Conservation (phyloP, 1,284 basidiomycete species). For the Ustilago curta region DNA sequence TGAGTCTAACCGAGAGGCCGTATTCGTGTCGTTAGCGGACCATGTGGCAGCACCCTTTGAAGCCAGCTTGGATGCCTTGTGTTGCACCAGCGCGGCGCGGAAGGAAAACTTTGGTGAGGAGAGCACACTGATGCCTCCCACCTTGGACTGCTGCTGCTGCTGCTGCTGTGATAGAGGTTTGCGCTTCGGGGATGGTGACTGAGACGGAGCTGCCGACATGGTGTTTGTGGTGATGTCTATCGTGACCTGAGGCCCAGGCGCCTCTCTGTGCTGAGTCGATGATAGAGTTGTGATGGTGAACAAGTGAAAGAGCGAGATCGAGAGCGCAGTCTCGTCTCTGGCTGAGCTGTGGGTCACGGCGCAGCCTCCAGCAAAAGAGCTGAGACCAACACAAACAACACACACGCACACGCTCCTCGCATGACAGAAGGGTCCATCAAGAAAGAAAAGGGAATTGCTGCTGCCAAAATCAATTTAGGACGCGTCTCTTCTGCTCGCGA, state of each 20-base stretch:
- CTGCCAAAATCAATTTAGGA: background rate
- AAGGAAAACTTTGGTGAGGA: constrained; percentile 48
- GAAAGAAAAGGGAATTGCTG: constrained; percentile 6
- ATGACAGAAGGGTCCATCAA: constrained; percentile 8
- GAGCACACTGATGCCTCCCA: constrained; percentile 14
- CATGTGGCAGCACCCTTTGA: background rate
- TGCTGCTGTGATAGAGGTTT: constrained; percentile 13
- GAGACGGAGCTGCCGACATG: constrained; percentile 27
- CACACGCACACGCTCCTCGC: background rate
- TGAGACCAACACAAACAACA: constrained; percentile 46
- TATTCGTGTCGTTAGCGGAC: background rate
- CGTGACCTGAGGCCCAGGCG: background rate
- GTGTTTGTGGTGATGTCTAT: background rate
- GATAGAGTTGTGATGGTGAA: constrained; percentile 9
- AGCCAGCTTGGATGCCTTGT: constrained; percentile 29
- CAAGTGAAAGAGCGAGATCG: constrained; percentile 3
- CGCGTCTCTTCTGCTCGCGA: constrained; percentile 9
- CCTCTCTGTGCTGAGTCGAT: background rate
- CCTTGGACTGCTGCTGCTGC: constrained; percentile 7
- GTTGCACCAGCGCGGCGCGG: constrained; percentile 30
- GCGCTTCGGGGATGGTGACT: constrained; percentile 28
- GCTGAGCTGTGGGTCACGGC: background rate
- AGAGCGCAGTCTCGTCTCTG: constrained; percentile 2
- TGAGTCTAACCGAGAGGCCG: background rate
- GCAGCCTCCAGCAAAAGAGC: too few relatives aligned